Base-by-base conservation (phyloP, 768 basidiomycete genomes). In the Tricholoma matsutake region DNA sequence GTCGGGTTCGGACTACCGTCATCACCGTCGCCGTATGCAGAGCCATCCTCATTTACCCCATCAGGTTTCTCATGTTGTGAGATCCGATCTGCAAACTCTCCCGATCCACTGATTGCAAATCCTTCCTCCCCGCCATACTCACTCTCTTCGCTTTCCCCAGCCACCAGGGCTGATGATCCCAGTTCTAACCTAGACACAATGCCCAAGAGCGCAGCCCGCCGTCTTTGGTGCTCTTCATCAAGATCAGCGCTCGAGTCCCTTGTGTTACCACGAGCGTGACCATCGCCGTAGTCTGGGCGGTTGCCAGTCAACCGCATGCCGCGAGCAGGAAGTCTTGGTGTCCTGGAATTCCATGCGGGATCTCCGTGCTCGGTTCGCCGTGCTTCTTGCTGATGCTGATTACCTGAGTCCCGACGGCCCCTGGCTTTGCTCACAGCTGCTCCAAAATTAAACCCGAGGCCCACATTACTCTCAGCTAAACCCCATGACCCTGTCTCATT, bases 121-220 rank as follows among this genome's bases (percentile, higher is more conserved):
- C 75, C 78, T 39, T 75, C 69, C 59, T 72, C 73, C 5, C 71
- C 73, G 20, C 55, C 60, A 60, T 75, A 74, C 22, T 77, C 75
- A 58, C 71, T 75, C 57, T 72, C 76, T 8, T 66, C 72, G 13
- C 57, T 61, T 39, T 62, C 65, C 18, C 45, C 49, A 45, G 49
- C 34, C 35, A 29, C 25, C 0, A 35, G 52, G 8, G 47, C 20
- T 2, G 35, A 22, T n/a, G 29, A 29, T 10, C 60, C 64, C 25
- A 63, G 34, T 5, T 68, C 59, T n/a, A 75, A 65, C n/a, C 70
- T 73, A 45, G 73, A 68, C 2, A 81, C 75, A 1, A 79, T 70
- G 0, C 74, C 73, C 14, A 76, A 57, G 7, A 81, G 69, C 4
- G 75, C 77, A 51, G 71, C 72, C 28, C 71, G 72, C n/a, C 75